A percentile compares a stretch with the other conserved stretches of the same genome.
Conservation (phyloP, 257 asterid genomes). For the Cordia subcordata region DNA sequence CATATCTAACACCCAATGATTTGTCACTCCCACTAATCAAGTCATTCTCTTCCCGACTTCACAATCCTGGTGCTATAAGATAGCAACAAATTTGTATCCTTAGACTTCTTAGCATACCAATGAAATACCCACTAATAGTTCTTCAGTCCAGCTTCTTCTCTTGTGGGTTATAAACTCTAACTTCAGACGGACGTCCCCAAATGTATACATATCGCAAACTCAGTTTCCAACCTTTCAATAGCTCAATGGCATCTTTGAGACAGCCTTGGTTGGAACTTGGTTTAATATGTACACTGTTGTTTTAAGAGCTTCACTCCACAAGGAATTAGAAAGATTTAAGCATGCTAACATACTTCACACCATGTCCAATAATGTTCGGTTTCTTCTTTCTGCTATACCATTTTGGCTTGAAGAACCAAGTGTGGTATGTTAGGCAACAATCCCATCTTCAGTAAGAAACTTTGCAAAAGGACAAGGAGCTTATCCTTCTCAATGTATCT, state of each 20-base stretch:
- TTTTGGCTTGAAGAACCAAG: too few relatives aligned
- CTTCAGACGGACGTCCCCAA: slow-evolving; percentile 4
- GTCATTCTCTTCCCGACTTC: background rate
- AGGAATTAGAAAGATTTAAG: background rate
- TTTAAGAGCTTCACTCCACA: background rate
- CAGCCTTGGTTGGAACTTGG: slow-evolving; percentile 3
- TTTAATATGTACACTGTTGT: too few relatives aligned
- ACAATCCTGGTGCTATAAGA: background rate
- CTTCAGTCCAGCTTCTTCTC: background rate
- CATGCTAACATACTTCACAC: background rate
- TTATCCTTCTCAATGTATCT: too few relatives aligned
- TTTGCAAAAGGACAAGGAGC: background rate
- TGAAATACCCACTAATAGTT: slow-evolving; percentile 7
- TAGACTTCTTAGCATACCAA: slow-evolving; percentile 2
- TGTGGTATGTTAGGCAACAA: slow-evolving; percentile 3
- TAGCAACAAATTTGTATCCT: background rate
- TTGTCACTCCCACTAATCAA: too few relatives aligned
- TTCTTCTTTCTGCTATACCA: too few relatives aligned
- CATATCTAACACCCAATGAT: background rate
- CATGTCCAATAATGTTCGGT: too few relatives aligned
- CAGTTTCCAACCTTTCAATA: slow-evolving; percentile 9
- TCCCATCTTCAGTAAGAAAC: background rate
- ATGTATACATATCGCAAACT: slow-evolving; percentile 2
- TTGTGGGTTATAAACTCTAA: too few relatives aligned
- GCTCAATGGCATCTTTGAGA: slow-evolving; percentile 9